Percentiles rank a stretch among this genome's conserved stretches.
phyloP scores from a whole-genome alignment of 2,329 filamentous ascomycete genomes.

The Clonostachys solani region DNA sequence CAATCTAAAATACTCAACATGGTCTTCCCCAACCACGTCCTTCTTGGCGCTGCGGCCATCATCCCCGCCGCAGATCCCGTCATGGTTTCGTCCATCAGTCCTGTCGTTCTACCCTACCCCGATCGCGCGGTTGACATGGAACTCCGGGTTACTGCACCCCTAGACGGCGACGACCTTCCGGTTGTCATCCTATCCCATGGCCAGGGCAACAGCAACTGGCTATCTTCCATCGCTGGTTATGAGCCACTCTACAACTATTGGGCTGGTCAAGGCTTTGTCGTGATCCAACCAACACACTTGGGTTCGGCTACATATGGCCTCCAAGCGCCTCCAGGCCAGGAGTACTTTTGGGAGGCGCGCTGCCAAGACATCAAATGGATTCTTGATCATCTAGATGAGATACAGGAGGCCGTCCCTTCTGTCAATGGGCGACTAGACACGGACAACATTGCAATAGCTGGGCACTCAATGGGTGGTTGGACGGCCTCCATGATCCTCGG shows the following conservation, averaged over 20 bases:
- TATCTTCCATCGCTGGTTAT: constrained; percentile 16
- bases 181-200: constrained; percentile 18
- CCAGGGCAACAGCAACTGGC: constrained; percentile 15
- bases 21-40: constrained; percentile 12
- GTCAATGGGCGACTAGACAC: constrained; percentile 14
- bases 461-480: constrained; percentile 14
- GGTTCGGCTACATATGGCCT: background rate
- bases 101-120: constrained; percentile 9
- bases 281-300: constrained; percentile 14
- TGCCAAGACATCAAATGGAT: constrained; percentile 12
- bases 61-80: constrained; percentile 9
- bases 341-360: constrained; percentile 12
- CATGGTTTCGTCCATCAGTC: constrained; percentile 13
- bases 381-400: constrained; percentile 12
- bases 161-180: constrained; percentile 6
- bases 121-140: constrained; percentile 13
- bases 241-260: constrained; percentile 15
- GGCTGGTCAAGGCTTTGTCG: constrained; percentile 17
- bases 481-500: constrained; percentile 12
- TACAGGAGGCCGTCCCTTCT: constrained; percentile 11
- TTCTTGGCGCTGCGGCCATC: constrained; percentile 13
- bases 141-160: constrained; percentile 11
- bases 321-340: constrained; percentile 2
- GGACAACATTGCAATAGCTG: constrained; percentile 12
- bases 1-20: constrained; percentile 5